Evolutionary conservation across 305 asterid genomes (phyloP).

Genomic region (Fraxinus angustifolia): DNA sequence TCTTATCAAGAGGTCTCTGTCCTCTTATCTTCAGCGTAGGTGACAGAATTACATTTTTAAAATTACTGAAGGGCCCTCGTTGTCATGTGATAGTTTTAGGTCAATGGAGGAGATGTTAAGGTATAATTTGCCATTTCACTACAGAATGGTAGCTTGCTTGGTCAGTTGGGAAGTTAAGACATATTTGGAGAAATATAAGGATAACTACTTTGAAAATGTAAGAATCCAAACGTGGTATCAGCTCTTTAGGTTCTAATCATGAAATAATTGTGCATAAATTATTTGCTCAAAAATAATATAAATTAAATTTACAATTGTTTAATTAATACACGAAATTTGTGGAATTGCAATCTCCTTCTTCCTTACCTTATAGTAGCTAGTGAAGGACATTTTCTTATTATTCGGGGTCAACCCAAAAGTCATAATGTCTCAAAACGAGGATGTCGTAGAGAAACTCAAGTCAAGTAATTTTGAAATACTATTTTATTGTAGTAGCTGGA

Average conservation of each 20-base stretch:
- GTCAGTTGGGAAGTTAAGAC: slow-evolving; percentile 23
- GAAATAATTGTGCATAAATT: neutral
- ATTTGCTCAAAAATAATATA: neutral
- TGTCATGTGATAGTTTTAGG: neutral
- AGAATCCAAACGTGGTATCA: neutral
- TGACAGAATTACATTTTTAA: neutral
- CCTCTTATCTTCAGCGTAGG: slow-evolving; percentile 14
- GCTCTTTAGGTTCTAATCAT: neutral
- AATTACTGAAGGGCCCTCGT: slow-evolving; percentile 16
- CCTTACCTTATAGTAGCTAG: too few species aligned
- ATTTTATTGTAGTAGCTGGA: too few species aligned
- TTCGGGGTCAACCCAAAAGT: too few species aligned
- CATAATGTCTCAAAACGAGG: too few species aligned
- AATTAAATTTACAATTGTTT: neutral
- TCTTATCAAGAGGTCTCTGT: slow-evolving; percentile 35
- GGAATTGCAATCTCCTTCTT: too few species aligned
- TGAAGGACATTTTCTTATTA: too few species aligned
- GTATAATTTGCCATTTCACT: neutral
- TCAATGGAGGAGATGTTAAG: neutral
- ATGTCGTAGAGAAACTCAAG: too few species aligned
- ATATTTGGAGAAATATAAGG: neutral
- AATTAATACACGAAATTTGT: too few species aligned
- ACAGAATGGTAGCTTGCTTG: neutral
- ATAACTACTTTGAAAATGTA: slow-evolving; percentile 13
- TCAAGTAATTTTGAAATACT: neutral